phyloP scores from a whole-genome alignment of 352 stramenopile species.

The Ophiocytium majus region DNA sequence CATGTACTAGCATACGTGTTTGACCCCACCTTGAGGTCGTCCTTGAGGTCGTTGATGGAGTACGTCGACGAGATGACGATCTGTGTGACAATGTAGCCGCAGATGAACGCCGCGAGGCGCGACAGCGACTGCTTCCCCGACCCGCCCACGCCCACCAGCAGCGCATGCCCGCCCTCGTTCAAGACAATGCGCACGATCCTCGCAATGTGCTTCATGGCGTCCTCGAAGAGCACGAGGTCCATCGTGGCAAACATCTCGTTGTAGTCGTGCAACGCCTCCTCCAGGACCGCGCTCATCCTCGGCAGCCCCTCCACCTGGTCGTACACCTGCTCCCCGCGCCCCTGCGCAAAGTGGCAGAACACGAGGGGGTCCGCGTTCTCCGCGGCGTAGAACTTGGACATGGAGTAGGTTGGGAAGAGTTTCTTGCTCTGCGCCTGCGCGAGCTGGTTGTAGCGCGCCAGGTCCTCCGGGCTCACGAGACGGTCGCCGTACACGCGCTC shows the following conservation, averaged over 20 bases:
- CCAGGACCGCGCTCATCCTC: constrained; percentile 79
- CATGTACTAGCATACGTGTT: constrained; percentile 76
- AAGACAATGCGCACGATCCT: constrained; percentile 88
- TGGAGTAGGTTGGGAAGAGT: constrained; percentile 84
- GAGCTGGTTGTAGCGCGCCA: constrained; percentile 87
- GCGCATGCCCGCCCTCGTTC: constrained; percentile 78
- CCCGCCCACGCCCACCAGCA: constrained; percentile 88
- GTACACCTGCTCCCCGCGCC: constrained; percentile 81
- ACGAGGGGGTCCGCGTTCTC: constrained; percentile 91
- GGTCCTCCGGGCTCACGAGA: constrained; percentile 77
- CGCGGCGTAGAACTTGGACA: constrained; percentile 86
- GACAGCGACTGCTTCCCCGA: constrained; percentile 88
- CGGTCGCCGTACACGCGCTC: constrained; percentile 91
- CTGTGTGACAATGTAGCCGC: constrained; percentile 79
- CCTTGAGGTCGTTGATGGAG: constrained; percentile 90
- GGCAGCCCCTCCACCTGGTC: constrained; percentile 74
- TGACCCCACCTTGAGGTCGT: constrained; percentile 89
- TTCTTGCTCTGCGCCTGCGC: constrained; percentile 87
- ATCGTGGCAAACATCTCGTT: constrained; percentile 94
- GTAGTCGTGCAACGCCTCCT: constrained; percentile 84
- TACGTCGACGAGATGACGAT: constrained; percentile 92
- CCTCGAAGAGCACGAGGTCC: constrained; percentile 93
- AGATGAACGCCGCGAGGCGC: constrained; percentile 86
- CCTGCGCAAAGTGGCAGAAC: constrained; percentile 92
- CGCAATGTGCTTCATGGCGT: constrained; percentile 86